Conservation (phyloP, 1,139 yeast species). For the Candida tropicalis region DNA sequence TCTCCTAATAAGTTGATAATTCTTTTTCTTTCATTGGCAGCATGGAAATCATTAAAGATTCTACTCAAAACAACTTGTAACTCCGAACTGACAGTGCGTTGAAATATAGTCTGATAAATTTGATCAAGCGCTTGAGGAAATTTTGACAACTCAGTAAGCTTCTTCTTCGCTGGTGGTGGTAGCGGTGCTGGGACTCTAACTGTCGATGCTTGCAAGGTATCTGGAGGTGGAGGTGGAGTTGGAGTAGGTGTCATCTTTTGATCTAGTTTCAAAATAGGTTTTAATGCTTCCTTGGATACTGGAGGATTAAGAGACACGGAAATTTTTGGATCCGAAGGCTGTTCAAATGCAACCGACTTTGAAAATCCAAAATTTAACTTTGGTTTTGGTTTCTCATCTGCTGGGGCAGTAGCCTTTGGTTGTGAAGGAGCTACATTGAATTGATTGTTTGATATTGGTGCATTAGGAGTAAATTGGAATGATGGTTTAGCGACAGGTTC, state of each 20-base stretch:
- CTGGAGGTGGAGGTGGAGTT: not conserved
- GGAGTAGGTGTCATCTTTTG: slow-evolving; percentile 4
- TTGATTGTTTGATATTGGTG: not conserved
- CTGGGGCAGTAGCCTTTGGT: not conserved
- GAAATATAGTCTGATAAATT: slow-evolving; percentile 32
- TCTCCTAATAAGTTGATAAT: slow-evolving; percentile 42
- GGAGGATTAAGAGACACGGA: slow-evolving; percentile 2
- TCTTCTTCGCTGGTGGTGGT: slow-evolving; percentile 9
- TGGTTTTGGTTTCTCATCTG: not conserved
- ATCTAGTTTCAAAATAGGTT: not conserved
- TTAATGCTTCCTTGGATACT: not conserved
- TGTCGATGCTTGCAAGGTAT: not conserved
- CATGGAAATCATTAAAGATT: slow-evolving; percentile 24
- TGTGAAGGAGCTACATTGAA: not conserved
- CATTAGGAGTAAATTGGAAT: slow-evolving; percentile 7
- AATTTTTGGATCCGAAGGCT: slow-evolving; percentile 1
- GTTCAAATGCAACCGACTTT: slow-evolving; percentile 3
- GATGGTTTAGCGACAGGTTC: not conserved
- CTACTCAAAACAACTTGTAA: slow-evolving; percentile 27
- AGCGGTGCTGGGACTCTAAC: not conserved
- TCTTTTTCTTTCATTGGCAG: slow-evolving; percentile 26
- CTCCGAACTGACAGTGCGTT: slow-evolving; percentile 33
- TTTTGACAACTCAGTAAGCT: slow-evolving; percentile 21
- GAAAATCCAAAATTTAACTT: slow-evolving; percentile 11
- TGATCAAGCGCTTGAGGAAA: slow-evolving; percentile 24